Conservation (phyloP, 345 rosid species). For the Eucalyptus rudis region DNA sequence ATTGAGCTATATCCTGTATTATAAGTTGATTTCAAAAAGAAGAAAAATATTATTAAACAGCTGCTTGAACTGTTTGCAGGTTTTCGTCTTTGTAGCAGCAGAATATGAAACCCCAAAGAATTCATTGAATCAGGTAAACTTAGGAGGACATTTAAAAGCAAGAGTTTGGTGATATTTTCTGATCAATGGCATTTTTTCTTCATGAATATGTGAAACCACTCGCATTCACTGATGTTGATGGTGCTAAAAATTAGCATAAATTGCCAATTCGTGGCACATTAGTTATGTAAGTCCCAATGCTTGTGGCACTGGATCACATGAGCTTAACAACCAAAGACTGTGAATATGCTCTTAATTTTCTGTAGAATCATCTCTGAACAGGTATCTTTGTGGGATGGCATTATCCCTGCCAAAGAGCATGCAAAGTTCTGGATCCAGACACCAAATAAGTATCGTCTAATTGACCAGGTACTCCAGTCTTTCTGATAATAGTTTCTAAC, state of each 20-base stretch:
- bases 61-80: constrained; percentile 21
- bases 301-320: neutral
- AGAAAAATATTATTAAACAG: neutral
- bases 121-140: constrained; percentile 71
- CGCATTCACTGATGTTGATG: neutral
- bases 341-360: neutral
- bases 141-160: neutral
- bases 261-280: neutral
- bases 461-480: constrained; percentile 62
- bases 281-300: neutral
- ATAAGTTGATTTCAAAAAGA: neutral
- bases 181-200: neutral
- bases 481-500: neutral
- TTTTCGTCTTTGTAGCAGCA: constrained; percentile 76
- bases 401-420: constrained; percentile 68
- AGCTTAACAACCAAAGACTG: neutral
- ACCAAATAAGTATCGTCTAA: constrained; percentile 82
- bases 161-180: neutral
- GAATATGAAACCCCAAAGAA: constrained; percentile 80
- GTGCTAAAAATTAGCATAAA: neutral
- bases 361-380: constrained; percentile 1
- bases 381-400: constrained; percentile 97
- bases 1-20: neutral
- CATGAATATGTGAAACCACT: neutral
- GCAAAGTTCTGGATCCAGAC: constrained; percentile 71